phyloP scores from a whole-genome alignment of 306 rosid genomes.

The Corylus americana region DNA sequence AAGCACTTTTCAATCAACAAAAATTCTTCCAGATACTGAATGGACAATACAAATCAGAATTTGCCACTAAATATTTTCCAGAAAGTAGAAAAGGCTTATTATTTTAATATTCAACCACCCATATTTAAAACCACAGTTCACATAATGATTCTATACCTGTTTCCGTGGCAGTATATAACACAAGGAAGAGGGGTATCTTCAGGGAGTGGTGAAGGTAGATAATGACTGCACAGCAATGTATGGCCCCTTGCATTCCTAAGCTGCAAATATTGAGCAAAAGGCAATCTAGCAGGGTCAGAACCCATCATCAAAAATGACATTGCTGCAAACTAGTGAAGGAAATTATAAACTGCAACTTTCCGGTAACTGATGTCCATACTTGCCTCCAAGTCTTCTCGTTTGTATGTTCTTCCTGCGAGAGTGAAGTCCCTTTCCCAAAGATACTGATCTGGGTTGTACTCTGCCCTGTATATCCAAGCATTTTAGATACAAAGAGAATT shows the following conservation, averaged over 20 bases:
- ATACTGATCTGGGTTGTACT: conserved; percentile 89
- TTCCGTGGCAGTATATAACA: conserved; percentile 97
- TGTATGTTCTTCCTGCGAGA: conserved; percentile 77
- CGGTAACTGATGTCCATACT: conserved; percentile 62
- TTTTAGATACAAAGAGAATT: conserved; percentile 26
- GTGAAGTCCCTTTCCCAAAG: conserved; percentile 91
- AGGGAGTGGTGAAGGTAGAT: conserved; percentile 75
- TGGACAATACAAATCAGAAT: background rate
- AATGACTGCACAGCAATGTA: conserved; percentile 85
- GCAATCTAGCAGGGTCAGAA: conserved; percentile 32
- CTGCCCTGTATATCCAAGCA: conserved; percentile 66
- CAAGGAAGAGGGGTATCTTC: conserved; percentile 85
- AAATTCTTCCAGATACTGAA: background rate
- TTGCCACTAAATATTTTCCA: background rate
- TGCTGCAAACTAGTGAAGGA: conserved; percentile 19
- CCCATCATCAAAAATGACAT: conserved; percentile 16
- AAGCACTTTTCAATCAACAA: background rate
- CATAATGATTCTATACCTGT: conserved; percentile 54
- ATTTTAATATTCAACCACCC: background rate
- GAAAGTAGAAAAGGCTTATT: background rate
- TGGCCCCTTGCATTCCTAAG: conserved; percentile 82
- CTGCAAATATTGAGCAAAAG: conserved; percentile 50
- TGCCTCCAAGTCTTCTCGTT: conserved; percentile 98
- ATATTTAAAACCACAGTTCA: conserved; percentile 3
- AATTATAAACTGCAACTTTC: conserved; percentile 21